These are phyloP conservation scores for Schrenkiella parvula DNA, from an alignment of 345 rosid species.

Conservation along the genomic window DNA sequence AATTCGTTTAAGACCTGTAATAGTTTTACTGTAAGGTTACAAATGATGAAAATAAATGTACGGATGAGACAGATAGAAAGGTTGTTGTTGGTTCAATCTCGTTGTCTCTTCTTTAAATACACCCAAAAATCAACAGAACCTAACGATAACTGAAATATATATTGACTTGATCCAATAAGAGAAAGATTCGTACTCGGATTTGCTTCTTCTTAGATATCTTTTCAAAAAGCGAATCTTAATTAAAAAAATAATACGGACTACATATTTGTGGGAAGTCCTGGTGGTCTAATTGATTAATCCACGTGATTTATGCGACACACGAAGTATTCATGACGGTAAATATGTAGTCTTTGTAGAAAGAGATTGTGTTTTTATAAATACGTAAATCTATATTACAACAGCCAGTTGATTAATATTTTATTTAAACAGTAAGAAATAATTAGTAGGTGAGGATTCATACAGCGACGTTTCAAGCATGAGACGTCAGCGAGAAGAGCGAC, in stretches of 20 bases:
- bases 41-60: slow-evolving; percentile 14
- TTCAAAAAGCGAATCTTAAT: background rate
- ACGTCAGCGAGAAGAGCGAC: slow-evolving; percentile 24
- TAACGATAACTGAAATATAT: background rate
- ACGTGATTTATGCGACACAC: slow-evolving; percentile 28
- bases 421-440: background rate
- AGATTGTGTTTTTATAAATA: background rate
- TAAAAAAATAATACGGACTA: background rate
- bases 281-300: background rate
- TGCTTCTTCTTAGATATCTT: background rate
- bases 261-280: background rate
- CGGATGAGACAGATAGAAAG: slow-evolving; percentile 12
- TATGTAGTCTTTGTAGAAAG: no score
- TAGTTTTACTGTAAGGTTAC: background rate
- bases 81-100: slow-evolving; percentile 9
- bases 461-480: slow-evolving; percentile 12
- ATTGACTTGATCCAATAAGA: background rate
- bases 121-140: background rate
- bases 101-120: slow-evolving; percentile 10
- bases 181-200: background rate
- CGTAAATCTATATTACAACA: background rate
- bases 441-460: slow-evolving; percentile 10
- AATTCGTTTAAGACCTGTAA: slow-evolving; percentile 78
- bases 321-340: background rate
- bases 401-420: background rate